These are phyloP conservation scores for Daldinia sp. DNA, from an alignment of 2,329 filamentous ascomycete species.

Conservation along the genomic window DNA sequence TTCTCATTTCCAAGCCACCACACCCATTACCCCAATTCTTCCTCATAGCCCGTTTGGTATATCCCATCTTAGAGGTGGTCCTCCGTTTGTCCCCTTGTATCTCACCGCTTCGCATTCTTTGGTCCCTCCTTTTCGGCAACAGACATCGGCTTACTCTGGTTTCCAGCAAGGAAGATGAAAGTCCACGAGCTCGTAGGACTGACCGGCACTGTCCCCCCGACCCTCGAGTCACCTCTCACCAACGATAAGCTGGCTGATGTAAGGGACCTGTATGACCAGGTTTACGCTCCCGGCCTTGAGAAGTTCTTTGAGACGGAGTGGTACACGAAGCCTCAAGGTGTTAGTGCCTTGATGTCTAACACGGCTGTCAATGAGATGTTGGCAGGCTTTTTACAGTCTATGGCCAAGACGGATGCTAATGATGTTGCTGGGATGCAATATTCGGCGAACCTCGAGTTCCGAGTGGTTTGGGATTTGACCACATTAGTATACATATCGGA, in stretches of 20 bases:
- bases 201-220: conserved; percentile 67
- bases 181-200: conserved; percentile 75
- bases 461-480: conserved; percentile 68
- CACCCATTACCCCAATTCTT: conserved; percentile 39
- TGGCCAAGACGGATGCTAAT: conserved; percentile 58
- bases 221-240: conserved; percentile 60
- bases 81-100: conserved; percentile 50
- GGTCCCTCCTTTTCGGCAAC: conserved; percentile 44
- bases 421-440: conserved; percentile 62
- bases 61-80: conserved; percentile 60
- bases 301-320: conserved; percentile 83
- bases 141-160: conserved; percentile 54
- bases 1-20: conserved; percentile 44
- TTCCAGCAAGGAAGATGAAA: conserved; percentile 70
- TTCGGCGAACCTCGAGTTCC: conserved; percentile 63
- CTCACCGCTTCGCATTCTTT: conserved; percentile 41
- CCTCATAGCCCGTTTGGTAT: conserved; percentile 47
- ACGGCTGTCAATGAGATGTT: conserved; percentile 71
- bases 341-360: conserved; percentile 59
- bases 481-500: conserved; percentile 55
- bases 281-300: conserved; percentile 78
- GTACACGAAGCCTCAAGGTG: conserved; percentile 67
- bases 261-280: conserved; percentile 74
- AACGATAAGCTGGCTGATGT: conserved; percentile 69
- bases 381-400: conserved; percentile 67